These are phyloP conservation scores for Globisporangium takayamanum DNA, from an alignment of 352 stramenopile species.

Conservation along the genomic window DNA sequence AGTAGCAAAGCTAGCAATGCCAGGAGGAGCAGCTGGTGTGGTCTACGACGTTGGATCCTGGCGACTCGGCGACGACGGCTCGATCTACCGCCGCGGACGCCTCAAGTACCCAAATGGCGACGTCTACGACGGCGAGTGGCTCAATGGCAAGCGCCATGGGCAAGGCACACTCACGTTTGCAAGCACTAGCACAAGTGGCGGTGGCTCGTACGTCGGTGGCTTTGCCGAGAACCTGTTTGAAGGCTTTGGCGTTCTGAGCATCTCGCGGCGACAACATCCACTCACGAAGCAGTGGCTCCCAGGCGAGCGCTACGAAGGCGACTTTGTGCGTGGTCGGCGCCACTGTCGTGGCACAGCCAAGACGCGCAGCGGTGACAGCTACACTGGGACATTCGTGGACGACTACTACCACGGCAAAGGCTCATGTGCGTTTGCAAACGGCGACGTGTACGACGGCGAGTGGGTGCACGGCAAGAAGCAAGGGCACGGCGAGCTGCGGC, in stretches of 20 bases:
- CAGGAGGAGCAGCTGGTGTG: too few relatives aligned
- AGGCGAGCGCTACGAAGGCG: slow-evolving; percentile 60
- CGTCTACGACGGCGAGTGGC: slow-evolving; percentile 82
- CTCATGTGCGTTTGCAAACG: slow-evolving; percentile 45
- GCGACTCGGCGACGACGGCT: slow-evolving; percentile 63
- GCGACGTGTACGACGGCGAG: slow-evolving; percentile 65
- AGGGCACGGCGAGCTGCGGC: slow-evolving; percentile 41
- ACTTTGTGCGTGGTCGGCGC: slow-evolving; percentile 45
- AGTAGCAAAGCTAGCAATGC: too few relatives aligned
- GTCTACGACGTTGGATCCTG: slow-evolving; percentile 14
- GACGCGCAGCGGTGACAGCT: slow-evolving; percentile 32
- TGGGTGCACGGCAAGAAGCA: slow-evolving; percentile 56
- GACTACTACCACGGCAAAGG: slow-evolving; percentile 53
- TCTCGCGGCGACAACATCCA: slow-evolving; percentile 47
- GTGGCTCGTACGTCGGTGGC: slow-evolving; percentile 39
- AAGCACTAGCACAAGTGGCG: slow-evolving; percentile 5
- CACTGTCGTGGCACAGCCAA: slow-evolving; percentile 45
- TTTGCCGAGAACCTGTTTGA: slow-evolving; percentile 54
- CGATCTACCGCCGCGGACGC: slow-evolving; percentile 59
- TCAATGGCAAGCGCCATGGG: slow-evolving; percentile 71
- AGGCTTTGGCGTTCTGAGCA: slow-evolving; percentile 50
- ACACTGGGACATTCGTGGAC: slow-evolving; percentile 44
- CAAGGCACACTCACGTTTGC: slow-evolving; percentile 47
- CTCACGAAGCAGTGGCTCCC: slow-evolving; percentile 56
- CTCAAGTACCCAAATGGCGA: slow-evolving; percentile 74